Base-by-base conservation (phyloP, 345 rosid genomes). In the Populus euphratica region DNA sequence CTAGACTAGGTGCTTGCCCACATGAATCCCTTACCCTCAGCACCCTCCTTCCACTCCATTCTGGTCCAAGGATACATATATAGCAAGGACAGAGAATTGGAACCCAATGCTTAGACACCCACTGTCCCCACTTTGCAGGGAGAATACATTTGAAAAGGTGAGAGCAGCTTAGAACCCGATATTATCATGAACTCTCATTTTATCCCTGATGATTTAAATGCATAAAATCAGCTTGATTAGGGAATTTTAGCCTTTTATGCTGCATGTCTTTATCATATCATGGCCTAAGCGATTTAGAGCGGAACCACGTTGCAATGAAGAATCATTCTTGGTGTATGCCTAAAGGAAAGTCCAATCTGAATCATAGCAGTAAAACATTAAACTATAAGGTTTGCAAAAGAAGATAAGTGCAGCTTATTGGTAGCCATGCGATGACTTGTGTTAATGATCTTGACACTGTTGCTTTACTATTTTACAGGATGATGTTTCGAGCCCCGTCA, bases 401-500 rank as follows among this genome's bases (percentile, higher is more conserved):
- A 8, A 43, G 13, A 72, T 21, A 20, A 5, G 4, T 73, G 68
- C 35, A n/a, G 13, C 12, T 12, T 21, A 13, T 41, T 27, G 7
- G 61, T 38, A 61, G 50, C 38, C 8, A 13, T 25, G 33, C 39
- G 2, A 31, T 49, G 23, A 39, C 12, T 73, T 39, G 39, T 44
- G 35, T 36, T 71, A 8, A 39, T 62, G 61, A 33, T 44, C 35
- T 56, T 69, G 31, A 71, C 70, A 56, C 44, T 10, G 25, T 18
- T 72, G 61, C 64, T 74, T 0, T 17, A 36, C 77, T 56, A 78
- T 76, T 29, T 81, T 84, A 69, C 91, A 96, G 98, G 98, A 92
- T 56, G 97, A 91, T 68, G 86, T 89, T 77, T 87, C 93, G 16
- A 91, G 94, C 82, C 95, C 95, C 4, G 80, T 91, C 14, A 89